phyloP scores from a whole-genome alignment of 306 rosid species.

The Lagenaria siceraria region DNA sequence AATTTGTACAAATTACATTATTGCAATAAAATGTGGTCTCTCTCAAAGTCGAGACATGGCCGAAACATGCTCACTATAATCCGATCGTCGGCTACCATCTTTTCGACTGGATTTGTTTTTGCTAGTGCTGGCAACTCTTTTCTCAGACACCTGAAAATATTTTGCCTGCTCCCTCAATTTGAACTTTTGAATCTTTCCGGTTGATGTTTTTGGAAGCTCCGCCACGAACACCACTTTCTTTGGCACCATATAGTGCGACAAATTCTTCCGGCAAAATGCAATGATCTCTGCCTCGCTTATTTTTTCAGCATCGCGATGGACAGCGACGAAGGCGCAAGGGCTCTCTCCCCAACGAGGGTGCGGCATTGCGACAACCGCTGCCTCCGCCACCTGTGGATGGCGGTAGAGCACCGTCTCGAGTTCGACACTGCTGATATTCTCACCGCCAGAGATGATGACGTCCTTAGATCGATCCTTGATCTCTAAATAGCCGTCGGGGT shows the following conservation, averaged over 20 bases:
- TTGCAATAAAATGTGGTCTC: neutral
- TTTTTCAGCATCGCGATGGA: conserved; percentile 2
- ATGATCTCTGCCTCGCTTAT: conserved; percentile 34
- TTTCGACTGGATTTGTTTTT: neutral
- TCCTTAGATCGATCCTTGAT: conserved; percentile 83
- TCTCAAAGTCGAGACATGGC: conserved; percentile 1
- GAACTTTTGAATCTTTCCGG: conserved; percentile 54
- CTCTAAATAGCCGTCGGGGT: conserved; percentile 77
- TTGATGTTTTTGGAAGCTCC: conserved; percentile 41
- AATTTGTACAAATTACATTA: neutral
- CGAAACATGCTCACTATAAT: neutral
- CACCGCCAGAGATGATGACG: conserved; percentile 88
- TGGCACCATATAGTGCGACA: conserved; percentile 66
- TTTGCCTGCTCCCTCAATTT: conserved; percentile 32
- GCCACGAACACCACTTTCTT: conserved; percentile 57
- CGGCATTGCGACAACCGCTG: conserved; percentile 92
- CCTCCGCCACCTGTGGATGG: conserved; percentile 62
- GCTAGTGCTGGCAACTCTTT: neutral
- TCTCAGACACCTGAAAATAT: neutral
- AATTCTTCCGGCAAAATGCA: conserved; percentile 34
- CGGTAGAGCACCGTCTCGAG: conserved; percentile 46
- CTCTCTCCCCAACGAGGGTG: conserved; percentile 84
- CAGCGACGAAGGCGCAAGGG: conserved; percentile 67
- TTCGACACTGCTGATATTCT: conserved; percentile 79
- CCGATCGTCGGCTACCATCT: neutral